Evolutionary conservation across 2,329 filamentous ascomycete genomes (phyloP), one percentile per base, ranked within the genome.

Genomic region (Scedosporium minutisporum): DNA sequence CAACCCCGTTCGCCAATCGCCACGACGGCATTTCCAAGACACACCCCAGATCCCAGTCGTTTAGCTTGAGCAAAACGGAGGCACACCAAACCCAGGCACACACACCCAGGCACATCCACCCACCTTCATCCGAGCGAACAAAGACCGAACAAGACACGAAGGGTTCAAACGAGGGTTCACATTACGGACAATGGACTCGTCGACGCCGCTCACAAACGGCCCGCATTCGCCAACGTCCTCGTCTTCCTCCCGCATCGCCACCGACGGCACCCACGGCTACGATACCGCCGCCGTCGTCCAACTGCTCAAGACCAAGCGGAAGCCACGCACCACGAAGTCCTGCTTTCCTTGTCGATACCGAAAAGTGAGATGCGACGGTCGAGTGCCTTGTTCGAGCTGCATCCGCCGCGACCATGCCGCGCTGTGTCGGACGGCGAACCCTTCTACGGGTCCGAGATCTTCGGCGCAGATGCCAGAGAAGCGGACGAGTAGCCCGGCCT

Each of bases 331-430:
- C 3, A 44, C 60, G 2, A 61, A 61, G 27, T 61, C 60, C 6
- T 61, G 60, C 48, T 61, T 61, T 18, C 59, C 60, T 1, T 61
- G 60, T 33, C 60, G 60, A 5, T 41, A 61, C n/a, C 25, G 60
- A 7, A 61, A 61, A 42, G 60, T 61, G 16, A 29, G 48, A 33
- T 61, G 60, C 60, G 60, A 61, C 21, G 60, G 60, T 9, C 27
- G 18, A 6, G n/a, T 57, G 27, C 60, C 60, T 14, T 61, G 60
- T 21, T 61, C 60, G 6, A 61, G 48, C 60, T 61, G 60, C 18
- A 33, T 61, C 46, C 46, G 60, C 16, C 60, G 60, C n/a, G 60
- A 61, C 7, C 60, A 61, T 21, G 46, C 48, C 4, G 38, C 29
- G 14, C 18, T 61, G 6, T 61, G 60, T 16, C 60, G 60, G 23